Conservation (phyloP, 2,329 filamentous ascomycete genomes). For the Bimuria novae-zelandiae region DNA sequence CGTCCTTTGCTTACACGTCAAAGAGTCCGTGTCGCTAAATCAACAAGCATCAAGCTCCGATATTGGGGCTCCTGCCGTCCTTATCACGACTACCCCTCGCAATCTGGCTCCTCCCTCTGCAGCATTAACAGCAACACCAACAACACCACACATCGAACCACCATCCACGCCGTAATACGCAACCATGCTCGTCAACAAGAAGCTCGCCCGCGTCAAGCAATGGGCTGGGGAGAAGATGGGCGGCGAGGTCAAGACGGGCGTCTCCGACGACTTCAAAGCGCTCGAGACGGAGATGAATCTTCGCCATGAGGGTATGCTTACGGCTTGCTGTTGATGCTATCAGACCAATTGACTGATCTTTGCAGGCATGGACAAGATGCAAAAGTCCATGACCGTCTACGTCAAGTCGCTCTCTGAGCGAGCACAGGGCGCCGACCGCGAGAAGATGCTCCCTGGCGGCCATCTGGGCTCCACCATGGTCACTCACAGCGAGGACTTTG, state of each 20-base stretch:
- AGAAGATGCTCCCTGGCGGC: conserved; percentile 80
- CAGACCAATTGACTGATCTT: conserved; percentile 5
- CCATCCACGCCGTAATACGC: conserved; percentile 44
- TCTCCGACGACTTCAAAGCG: conserved; percentile 88
- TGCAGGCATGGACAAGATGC: conserved; percentile 85
- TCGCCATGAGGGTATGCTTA: conserved; percentile 75
- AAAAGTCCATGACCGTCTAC: conserved; percentile 83
- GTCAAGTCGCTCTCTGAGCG: conserved; percentile 86
- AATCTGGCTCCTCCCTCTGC: conserved; percentile 10
- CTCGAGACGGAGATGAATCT: conserved; percentile 89
- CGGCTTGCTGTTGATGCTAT: conserved; percentile 8
- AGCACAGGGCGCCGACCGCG: conserved; percentile 83
- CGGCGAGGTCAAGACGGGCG: conserved; percentile 81
- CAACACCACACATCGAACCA: not conserved
- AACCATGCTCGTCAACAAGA: conserved; percentile 63
- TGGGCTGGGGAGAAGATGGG: conserved; percentile 94
- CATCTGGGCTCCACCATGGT: conserved; percentile 86
- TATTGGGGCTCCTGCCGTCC: conserved; percentile 1
- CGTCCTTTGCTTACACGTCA: conserved; percentile 6
- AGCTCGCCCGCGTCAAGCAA: conserved; percentile 37
- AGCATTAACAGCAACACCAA: not conserved
- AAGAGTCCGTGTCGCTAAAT: conserved; percentile 20
- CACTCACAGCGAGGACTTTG: conserved; percentile 88
- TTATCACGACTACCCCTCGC: conserved; percentile 10
- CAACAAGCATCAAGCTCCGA: conserved; percentile 13